A percentile compares a stretch with the other conserved stretches of the same genome.
Evolutionary conservation across 495 filamentous ascomycete species (phyloP).

Genomic region (Lophiostoma macrostomum): DNA sequence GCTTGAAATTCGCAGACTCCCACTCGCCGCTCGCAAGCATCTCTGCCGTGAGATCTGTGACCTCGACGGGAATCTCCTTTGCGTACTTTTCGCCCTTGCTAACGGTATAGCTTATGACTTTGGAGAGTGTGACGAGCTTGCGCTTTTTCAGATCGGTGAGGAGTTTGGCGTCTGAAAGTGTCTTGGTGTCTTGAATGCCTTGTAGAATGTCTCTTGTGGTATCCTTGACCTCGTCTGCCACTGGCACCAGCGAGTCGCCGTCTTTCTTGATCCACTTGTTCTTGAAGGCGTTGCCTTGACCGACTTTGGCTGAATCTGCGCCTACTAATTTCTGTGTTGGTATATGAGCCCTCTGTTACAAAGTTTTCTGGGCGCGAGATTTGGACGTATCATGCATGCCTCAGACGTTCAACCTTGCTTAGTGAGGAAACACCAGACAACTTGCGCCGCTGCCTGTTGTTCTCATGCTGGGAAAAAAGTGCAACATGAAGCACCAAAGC

Average conservation of each 20-base stretch:
- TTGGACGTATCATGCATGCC: no score
- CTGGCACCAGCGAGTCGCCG: slow-evolving; percentile 37
- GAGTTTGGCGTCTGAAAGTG: slow-evolving; percentile 66
- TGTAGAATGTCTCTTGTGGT: slow-evolving; percentile 69
- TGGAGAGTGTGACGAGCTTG: slow-evolving; percentile 76
- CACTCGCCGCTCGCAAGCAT: slow-evolving; percentile 79
- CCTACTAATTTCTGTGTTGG: slow-evolving; percentile 64
- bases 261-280: slow-evolving; percentile 94
- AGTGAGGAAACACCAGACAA: no score
- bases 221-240: slow-evolving; percentile 60
- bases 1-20: slow-evolving; percentile 88
- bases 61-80: slow-evolving; percentile 80
- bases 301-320: slow-evolving; percentile 79
- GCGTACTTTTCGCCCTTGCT: slow-evolving; percentile 84
- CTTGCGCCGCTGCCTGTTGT: no score
- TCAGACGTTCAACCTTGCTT: no score
- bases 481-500: no score
- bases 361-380: no score
- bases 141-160: slow-evolving; percentile 81
- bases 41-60: slow-evolving; percentile 90
- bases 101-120: slow-evolving; percentile 80
- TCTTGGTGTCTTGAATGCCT: slow-evolving; percentile 63
- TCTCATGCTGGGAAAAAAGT: no score
- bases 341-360: no score
- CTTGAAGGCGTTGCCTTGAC: slow-evolving; percentile 95